A percentile compares a stretch with the other conserved stretches of the same genome.
Conservation (phyloP, 805 yeast genomes). For the Saccharomycopsis amapae region DNA sequence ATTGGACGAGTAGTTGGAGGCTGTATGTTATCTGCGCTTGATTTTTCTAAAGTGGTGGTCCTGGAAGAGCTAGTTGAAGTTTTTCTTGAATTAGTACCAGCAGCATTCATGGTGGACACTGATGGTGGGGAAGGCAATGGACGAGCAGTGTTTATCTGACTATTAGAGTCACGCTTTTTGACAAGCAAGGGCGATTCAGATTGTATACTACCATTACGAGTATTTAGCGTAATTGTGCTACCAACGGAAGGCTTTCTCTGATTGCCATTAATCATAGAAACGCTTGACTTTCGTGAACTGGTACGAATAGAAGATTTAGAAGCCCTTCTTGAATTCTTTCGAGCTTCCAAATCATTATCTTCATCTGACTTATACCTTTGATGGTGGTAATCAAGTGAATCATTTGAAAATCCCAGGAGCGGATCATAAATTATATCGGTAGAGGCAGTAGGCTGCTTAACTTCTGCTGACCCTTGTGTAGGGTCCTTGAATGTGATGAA, state of each 20-base stretch:
- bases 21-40: not conserved
- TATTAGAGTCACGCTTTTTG: not conserved
- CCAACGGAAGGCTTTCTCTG: not conserved
- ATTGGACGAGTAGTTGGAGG: not conserved
- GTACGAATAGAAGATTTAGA: not conserved
- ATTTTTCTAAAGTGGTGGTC: no score
- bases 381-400: constrained; percentile 16
- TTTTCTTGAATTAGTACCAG: not conserved
- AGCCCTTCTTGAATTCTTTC: not conserved
- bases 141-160: not conserved
- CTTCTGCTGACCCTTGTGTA: no score
- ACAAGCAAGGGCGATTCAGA: constrained; percentile 9
- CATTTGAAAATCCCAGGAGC: constrained; percentile 2
- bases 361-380: constrained; percentile 21
- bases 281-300: not conserved
- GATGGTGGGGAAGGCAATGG: constrained; percentile 16
- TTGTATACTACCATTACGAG: constrained; percentile 2
- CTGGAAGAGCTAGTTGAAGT: no score
- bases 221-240: not conserved
- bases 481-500: no score
- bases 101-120: not conserved
- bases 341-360: constrained; percentile 1
- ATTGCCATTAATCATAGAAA: not conserved
- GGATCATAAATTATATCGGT: no score
- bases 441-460: no score